Evolutionary conservation across 192 early-diverging fungal genomes (phyloP).

Genomic region (Geosiphon pyriformis): DNA sequence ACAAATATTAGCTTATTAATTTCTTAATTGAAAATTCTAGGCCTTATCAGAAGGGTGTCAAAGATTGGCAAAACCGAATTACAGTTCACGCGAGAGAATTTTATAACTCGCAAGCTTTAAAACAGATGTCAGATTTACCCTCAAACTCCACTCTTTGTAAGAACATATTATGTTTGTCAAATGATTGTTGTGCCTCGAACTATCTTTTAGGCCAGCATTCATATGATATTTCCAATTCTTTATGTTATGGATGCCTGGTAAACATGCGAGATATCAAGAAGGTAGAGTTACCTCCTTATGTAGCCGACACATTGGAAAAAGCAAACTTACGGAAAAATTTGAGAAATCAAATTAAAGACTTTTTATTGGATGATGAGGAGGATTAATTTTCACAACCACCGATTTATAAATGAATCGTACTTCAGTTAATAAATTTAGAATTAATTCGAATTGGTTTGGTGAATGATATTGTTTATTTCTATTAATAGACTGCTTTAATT

Average conservation of each 20-base stretch:
- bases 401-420: no score
- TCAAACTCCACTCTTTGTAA: not conserved
- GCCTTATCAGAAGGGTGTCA: constrained; percentile 40
- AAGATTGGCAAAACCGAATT: constrained; percentile 46
- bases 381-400: no score
- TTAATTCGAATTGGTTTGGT: no score
- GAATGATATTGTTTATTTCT: no score
- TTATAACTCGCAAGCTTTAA: not conserved
- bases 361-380: constrained; percentile 55
- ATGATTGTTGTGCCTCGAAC: not conserved
- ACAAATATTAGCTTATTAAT: not conserved
- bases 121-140: not conserved
- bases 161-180: not conserved
- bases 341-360: constrained; percentile 58
- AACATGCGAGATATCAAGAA: constrained; percentile 39
- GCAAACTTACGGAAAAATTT: constrained; percentile 40
- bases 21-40: constrained; percentile 21
- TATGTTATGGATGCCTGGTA: constrained; percentile 52
- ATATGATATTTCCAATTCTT: constrained; percentile 29
- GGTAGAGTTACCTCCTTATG: constrained; percentile 42
- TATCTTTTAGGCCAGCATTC: not conserved
- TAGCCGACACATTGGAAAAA: constrained; percentile 32
- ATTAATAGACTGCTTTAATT: no score
- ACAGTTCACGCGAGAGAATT: constrained; percentile 30
- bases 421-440: no score